Conservation (phyloP, 352 stramenopile species). For the Pythium apleroticum region DNA sequence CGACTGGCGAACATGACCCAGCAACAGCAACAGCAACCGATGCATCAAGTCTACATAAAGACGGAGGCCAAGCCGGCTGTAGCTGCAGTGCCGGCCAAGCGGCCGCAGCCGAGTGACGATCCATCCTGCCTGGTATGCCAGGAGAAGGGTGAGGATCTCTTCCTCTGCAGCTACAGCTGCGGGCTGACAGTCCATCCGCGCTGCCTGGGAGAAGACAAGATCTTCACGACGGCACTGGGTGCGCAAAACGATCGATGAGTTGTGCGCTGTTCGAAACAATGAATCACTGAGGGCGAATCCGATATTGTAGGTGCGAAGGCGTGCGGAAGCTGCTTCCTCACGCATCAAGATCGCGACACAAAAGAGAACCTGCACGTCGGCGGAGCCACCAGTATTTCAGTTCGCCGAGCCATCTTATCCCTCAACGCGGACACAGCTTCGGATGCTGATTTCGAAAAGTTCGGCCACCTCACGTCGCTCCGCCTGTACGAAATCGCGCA, state of each 20-base stretch:
- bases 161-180: slow-evolving; percentile 61
- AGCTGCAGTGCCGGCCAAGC: not conserved
- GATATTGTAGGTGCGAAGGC: slow-evolving; percentile 44
- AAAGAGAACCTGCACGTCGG: slow-evolving; percentile 74
- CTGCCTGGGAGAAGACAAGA: slow-evolving; percentile 61
- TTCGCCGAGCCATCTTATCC: slow-evolving; percentile 63
- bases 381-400: slow-evolving; percentile 50
- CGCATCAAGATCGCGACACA: slow-evolving; percentile 63
- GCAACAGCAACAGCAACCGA: slow-evolving; percentile 10
- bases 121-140: slow-evolving; percentile 50
- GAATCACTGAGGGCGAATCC: not conserved
- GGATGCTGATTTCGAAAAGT: slow-evolving; percentile 69
- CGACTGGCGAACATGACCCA: slow-evolving; percentile 6
- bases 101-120: slow-evolving; percentile 17
- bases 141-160: slow-evolving; percentile 43
- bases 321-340: slow-evolving; percentile 72
- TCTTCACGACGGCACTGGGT: slow-evolving; percentile 32
- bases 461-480: slow-evolving; percentile 72
- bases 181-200: slow-evolving; percentile 49
- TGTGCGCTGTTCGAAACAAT: not conserved
- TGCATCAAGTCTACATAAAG: slow-evolving; percentile 8
- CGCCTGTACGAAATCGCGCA: slow-evolving; percentile 72
- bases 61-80: not conserved
- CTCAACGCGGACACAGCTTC: slow-evolving; percentile 72
- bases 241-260: not conserved